Evolutionary conservation across 306 rosid species (phyloP).

Genomic region (Quercus variabilis): DNA sequence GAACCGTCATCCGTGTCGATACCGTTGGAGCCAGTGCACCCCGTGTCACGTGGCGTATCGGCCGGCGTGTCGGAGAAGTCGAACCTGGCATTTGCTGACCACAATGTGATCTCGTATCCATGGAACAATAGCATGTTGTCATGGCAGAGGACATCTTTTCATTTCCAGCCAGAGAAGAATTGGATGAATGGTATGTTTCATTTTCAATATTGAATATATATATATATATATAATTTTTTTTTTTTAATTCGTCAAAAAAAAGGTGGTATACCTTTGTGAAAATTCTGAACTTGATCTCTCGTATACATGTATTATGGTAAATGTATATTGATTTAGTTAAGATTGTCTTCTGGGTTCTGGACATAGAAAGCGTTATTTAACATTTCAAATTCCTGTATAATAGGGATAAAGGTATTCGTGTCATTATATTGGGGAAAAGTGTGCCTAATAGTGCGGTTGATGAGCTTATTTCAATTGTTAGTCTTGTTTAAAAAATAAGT

Average conservation of each 20-base stretch:
- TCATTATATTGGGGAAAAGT: neutral
- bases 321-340: too few relatives aligned
- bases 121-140: constrained; percentile 78
- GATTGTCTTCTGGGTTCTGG: neutral
- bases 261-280: too few relatives aligned
- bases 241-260: neutral
- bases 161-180: constrained; percentile 85
- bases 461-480: too few relatives aligned
- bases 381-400: neutral
- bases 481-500: too few relatives aligned
- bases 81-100: constrained; percentile 18
- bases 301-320: too few relatives aligned
- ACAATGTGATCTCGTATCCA: constrained; percentile 27
- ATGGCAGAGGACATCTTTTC: constrained; percentile 90
- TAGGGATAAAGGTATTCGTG: neutral
- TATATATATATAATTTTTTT: too few relatives aligned
- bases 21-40: constrained; percentile 1
- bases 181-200: constrained; percentile 81
- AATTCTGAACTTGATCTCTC: too few relatives aligned
- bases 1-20: neutral
- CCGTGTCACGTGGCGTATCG: constrained; percentile 54
- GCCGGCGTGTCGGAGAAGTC: constrained; percentile 76
- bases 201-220: neutral
- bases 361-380: neutral
- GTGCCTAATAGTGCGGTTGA: neutral